These are phyloP conservation scores for Naematelia encephala DNA, from an alignment of 768 basidiomycete genomes.

Conservation along the genomic window DNA sequence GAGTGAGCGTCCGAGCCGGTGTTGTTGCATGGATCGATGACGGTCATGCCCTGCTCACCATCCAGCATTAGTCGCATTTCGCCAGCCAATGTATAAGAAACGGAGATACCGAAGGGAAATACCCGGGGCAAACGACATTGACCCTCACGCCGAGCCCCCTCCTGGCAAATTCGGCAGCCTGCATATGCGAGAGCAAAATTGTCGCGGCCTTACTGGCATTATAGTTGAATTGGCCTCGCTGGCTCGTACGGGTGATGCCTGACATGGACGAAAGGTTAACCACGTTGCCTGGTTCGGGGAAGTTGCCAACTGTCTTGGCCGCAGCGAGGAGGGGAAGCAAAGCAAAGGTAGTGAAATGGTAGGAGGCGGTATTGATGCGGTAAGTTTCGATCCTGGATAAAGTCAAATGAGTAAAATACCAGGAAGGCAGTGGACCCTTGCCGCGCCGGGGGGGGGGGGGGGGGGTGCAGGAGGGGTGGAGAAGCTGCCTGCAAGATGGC, in stretches of 20 bases:
- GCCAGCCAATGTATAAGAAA: conserved; percentile 1
- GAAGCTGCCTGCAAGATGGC: no score
- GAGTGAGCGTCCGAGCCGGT: conserved; percentile 9
- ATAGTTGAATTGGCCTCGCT: conserved; percentile 54
- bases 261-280: conserved; percentile 55
- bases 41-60: conserved; percentile 11
- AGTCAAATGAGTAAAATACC: neutral
- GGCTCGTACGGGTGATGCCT: conserved; percentile 53
- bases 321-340: conserved; percentile 74
- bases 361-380: conserved; percentile 42
- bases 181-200: conserved; percentile 33
- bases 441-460: no score
- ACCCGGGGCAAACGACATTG: conserved; percentile 39
- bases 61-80: no score
- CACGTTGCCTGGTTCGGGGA: conserved; percentile 49
- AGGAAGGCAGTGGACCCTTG: no score
- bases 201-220: conserved; percentile 52
- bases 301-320: conserved; percentile 57
- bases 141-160: conserved; percentile 37
- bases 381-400: conserved; percentile 27
- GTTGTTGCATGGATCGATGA: conserved; percentile 3
- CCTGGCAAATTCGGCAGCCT: conserved; percentile 41
- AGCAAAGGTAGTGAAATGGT: conserved; percentile 72
- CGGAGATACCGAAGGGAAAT: conserved; percentile 39
- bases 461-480: no score